Base-by-base conservation (phyloP, 78 protist genomes). In the Chrysochromulina tobinii region DNA sequence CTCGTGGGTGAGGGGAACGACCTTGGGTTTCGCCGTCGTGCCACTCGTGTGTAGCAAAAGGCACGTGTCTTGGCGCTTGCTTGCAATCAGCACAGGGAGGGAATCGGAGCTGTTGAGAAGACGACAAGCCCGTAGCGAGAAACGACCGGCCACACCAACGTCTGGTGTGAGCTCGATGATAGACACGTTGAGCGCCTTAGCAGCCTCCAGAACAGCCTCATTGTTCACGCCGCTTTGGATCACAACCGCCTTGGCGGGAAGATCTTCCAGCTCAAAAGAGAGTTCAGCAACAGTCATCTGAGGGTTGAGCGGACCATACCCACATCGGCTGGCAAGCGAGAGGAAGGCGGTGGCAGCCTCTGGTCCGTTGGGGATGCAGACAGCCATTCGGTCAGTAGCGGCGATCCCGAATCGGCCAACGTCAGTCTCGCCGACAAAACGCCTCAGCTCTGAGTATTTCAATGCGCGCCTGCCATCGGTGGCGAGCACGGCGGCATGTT, bases 31-130 rank as follows among this genome's bases (percentile, higher is more conserved):
- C 77, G 8, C 17, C 38, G 77, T 69, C 77, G 77, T 69, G 23
- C 77, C 77, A n/a, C 77, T 69, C 53, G 77, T 69, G 77, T 69
- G 77, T 8, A 69, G 77, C 77, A 69, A 8, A 17, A 69, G 77
- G 14, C 48, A 11, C 77, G 17, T 11, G 77, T 69, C 77, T 20
- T 69, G 77, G 27, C 53, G 17, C 77, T 20, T n/a, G 12, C 77
- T 20, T 20, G 48, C 77, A 38, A 38, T 38, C 38, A 38, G 38
- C 38, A 38, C 38, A 38, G 38, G 38, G 38, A 38, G 38, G 38
- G 38, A 38, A 38, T 38, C 38, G 38, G 38, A 38, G 38, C 38
- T 38, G 38, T 38, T 38, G 38, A 38, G 38, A 38, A 38, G 38
- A 38, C 38, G 38, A 38, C 38, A 38, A 38, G 38, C 77, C 23